phyloP scores from a whole-genome alignment of 345 rosid genomes.

The Eutrema japonicum region DNA sequence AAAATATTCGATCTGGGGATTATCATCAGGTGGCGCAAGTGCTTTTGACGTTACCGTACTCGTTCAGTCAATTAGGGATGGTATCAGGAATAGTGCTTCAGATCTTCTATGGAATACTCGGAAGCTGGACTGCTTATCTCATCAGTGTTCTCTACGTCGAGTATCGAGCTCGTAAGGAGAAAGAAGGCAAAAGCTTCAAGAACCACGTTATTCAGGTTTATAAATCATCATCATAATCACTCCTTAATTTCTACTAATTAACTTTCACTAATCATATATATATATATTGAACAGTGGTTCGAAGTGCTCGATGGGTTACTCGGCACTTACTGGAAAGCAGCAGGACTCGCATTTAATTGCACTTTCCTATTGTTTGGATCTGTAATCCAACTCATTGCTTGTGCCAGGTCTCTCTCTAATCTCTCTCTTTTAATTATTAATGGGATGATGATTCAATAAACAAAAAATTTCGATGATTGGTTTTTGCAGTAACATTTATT shows the following conservation, averaged over 20 bases:
- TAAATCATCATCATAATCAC: background rate
- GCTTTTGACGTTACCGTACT: constrained; percentile 87
- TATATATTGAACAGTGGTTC: constrained; percentile 69
- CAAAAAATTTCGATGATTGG: background rate
- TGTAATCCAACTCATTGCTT: constrained; percentile 96
- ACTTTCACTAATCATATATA: constrained; percentile 6
- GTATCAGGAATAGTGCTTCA: constrained; percentile 86
- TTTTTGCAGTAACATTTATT: constrained; percentile 85
- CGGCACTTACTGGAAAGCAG: constrained; percentile 96
- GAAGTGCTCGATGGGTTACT: constrained; percentile 95
- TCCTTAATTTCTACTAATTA: background rate
- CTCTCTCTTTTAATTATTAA: background rate
- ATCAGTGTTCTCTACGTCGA: constrained; percentile 96
- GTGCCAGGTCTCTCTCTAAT: constrained; percentile 68
- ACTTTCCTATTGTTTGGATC: constrained; percentile 97
- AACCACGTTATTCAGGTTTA: constrained; percentile 92
- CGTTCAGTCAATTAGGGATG: constrained; percentile 96
- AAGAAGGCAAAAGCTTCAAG: constrained; percentile 90
- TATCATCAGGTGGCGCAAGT: constrained; percentile 87
- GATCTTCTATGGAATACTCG: constrained; percentile 82
- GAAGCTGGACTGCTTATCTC: constrained; percentile 99
- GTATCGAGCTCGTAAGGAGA: constrained; percentile 88
- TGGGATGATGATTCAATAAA: background rate
- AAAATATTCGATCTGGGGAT: background rate
- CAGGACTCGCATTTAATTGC: constrained; percentile 96